A percentile compares a stretch with the other conserved stretches of the same genome.
These are phyloP conservation scores for Phytophthora meadii DNA, from an alignment of 352 stramenopile genomes.

Conservation along the genomic window DNA sequence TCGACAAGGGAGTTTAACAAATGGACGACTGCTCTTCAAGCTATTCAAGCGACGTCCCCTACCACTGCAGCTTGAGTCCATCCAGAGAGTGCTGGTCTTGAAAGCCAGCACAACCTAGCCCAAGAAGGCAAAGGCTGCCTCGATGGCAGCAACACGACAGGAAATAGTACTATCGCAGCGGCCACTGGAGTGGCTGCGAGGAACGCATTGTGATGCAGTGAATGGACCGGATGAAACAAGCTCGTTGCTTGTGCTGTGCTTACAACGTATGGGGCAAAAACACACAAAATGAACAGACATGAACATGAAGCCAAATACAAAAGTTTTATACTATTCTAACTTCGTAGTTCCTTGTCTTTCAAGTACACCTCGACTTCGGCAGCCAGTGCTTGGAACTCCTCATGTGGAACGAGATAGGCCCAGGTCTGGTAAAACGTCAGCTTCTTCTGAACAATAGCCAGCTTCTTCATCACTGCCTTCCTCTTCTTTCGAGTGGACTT, in stretches of 20 bases:
- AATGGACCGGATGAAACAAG: constrained; percentile 25
- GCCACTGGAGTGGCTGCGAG: constrained; percentile 10
- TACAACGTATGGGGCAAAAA: constrained; percentile 33
- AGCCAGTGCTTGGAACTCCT: constrained; percentile 34
- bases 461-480: constrained; percentile 31
- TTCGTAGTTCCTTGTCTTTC: constrained; percentile 24
- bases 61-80: constrained; percentile 51
- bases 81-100: constrained; percentile 6
- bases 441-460: constrained; percentile 56
- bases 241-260: constrained; percentile 36
- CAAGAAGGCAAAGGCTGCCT: constrained; percentile 16
- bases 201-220: constrained; percentile 30
- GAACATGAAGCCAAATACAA: constrained; percentile 38
- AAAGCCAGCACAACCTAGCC: constrained; percentile 14
- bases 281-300: constrained; percentile 21
- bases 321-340: constrained; percentile 36
- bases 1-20: constrained; percentile 88
- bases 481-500: constrained; percentile 37
- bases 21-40: constrained; percentile 75
- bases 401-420: constrained; percentile 34
- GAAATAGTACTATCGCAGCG: constrained; percentile 36
- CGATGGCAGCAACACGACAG: constrained; percentile 31
- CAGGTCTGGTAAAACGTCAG: constrained; percentile 68
- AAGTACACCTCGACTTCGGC: constrained; percentile 30
- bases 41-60: constrained; percentile 41